Evolutionary conservation across 1,284 basidiomycete species (phyloP).

Genomic region (Fomitopsis pinicola): DNA sequence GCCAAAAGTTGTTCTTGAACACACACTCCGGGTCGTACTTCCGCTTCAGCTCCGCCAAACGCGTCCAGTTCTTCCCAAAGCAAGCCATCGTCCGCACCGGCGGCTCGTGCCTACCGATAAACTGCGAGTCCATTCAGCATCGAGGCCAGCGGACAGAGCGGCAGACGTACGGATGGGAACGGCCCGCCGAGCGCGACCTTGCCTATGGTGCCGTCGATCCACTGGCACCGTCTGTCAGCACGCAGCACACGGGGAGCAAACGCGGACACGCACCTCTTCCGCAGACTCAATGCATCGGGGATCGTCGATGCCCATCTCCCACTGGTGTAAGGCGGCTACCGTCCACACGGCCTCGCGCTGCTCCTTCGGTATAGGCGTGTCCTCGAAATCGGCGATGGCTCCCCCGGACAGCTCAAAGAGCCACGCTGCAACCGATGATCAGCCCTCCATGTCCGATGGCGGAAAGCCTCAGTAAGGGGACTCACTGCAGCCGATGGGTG

Average conservation of each 20-base stretch:
- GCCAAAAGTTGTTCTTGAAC: conserved; percentile 77
- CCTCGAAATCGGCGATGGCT: conserved; percentile 69
- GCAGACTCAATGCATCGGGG: conserved; percentile 74
- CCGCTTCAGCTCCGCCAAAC: conserved; percentile 65
- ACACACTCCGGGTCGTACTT: conserved; percentile 72
- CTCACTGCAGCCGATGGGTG: conserved; percentile 85
- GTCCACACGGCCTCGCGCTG: conserved; percentile 81
- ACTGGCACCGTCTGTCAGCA: conserved; percentile 35
- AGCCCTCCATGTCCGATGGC: not conserved
- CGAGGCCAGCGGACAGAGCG: not conserved
- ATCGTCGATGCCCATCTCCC: conserved; percentile 81
- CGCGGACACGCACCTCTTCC: conserved; percentile 50
- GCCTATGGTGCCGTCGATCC: conserved; percentile 70
- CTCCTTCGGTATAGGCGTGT: conserved; percentile 69
- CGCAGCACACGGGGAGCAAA: not conserved
- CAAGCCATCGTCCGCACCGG: conserved; percentile 59
- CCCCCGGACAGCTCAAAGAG: conserved; percentile 86
- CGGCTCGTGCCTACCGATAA: conserved; percentile 69
- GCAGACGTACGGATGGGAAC: conserved; percentile 69
- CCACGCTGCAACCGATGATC: conserved; percentile 57
- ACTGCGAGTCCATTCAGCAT: conserved; percentile 40
- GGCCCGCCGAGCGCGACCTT: conserved; percentile 73
- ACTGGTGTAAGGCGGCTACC: conserved; percentile 87
- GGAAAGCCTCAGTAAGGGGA: conserved; percentile 17
- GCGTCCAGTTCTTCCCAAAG: conserved; percentile 70